Evolutionary conservation across 345 rosid genomes (phyloP).

Genomic region (Citrus inodora): DNA sequence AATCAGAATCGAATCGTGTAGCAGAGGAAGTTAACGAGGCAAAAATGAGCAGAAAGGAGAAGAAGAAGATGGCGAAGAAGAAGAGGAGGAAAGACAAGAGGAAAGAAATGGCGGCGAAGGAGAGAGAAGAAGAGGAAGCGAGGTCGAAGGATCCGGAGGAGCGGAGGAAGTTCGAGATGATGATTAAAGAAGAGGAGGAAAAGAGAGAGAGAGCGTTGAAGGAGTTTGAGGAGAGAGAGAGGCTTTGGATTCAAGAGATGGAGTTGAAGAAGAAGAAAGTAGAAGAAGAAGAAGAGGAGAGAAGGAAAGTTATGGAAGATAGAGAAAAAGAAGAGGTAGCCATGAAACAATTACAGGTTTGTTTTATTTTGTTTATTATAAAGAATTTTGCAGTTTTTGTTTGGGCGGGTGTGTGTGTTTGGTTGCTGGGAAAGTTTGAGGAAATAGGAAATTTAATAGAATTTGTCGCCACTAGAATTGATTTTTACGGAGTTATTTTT

Average conservation of each 20-base stretch:
- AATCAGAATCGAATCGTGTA: background rate
- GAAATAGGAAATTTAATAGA: background rate
- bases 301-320: slow-evolving; percentile 33
- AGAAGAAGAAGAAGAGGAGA: slow-evolving; percentile 35
- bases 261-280: slow-evolving; percentile 52
- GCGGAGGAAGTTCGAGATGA: slow-evolving; percentile 43
- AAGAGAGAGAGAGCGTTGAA: slow-evolving; percentile 52
- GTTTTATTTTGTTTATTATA: background rate
- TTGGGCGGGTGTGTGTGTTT: slow-evolving; percentile 4
- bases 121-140: slow-evolving; percentile 59
- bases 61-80: slow-evolving; percentile 77
- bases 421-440: slow-evolving; percentile 3
- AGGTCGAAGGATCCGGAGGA: slow-evolving; percentile 65
- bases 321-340: slow-evolving; percentile 36
- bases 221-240: slow-evolving; percentile 81
- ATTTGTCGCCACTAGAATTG: background rate
- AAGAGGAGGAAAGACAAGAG: slow-evolving; percentile 71
- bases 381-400: background rate
- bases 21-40: slow-evolving; percentile 14
- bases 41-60: slow-evolving; percentile 54
- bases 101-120: slow-evolving; percentile 67
- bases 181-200: slow-evolving; percentile 62
- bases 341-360: background rate
- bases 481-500: too few species aligned
- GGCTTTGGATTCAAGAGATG: slow-evolving; percentile 63